Percentiles rank a stretch among this genome's conserved stretches.
Conservation (phyloP, 805 yeast species). For the Starmerella floricola region DNA sequence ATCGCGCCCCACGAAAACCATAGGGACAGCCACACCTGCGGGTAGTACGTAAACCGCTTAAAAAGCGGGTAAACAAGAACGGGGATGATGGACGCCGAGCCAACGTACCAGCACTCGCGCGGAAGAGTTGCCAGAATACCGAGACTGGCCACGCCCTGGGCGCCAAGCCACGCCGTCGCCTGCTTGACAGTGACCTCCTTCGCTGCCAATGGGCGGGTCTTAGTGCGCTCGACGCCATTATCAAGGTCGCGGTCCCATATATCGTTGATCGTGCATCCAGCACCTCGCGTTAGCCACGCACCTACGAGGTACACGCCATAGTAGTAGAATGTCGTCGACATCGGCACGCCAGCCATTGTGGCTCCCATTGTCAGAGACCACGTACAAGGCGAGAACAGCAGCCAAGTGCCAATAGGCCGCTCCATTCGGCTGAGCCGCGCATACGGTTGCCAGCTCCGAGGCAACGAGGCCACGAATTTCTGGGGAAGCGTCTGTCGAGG, state of each 20-base stretch:
- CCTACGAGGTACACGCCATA: conserved; percentile 70
- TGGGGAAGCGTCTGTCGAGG: conserved; percentile 25
- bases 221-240: conserved; percentile 72
- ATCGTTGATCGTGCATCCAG: conserved; percentile 95
- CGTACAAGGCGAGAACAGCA: conserved; percentile 69
- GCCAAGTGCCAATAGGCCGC: conserved; percentile 90
- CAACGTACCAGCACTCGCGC: conserved; percentile 62
- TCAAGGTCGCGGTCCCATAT: conserved; percentile 74
- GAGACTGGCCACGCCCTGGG: conserved; percentile 62
- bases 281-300: conserved; percentile 86
- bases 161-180: conserved; percentile 60
- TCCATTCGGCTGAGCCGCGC: conserved; percentile 86
- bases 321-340: conserved; percentile 48
- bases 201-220: conserved; percentile 85
- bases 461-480: conserved; percentile 36
- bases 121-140: conserved; percentile 65
- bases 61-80: conserved; percentile 85
- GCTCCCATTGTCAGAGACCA: conserved; percentile 95
- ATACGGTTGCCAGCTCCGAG: conserved; percentile 69
- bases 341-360: conserved; percentile 50
- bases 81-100: conserved; percentile 65
- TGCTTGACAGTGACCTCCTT: conserved; percentile 61
- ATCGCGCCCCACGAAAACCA: conserved; percentile 93
- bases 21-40: conserved; percentile 68
- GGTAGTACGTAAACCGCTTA: conserved; percentile 90